Percentiles rank a stretch among this genome's conserved stretches.
phyloP scores from a whole-genome alignment of 352 stramenopile genomes.

The Phytopythium kandeliae region DNA sequence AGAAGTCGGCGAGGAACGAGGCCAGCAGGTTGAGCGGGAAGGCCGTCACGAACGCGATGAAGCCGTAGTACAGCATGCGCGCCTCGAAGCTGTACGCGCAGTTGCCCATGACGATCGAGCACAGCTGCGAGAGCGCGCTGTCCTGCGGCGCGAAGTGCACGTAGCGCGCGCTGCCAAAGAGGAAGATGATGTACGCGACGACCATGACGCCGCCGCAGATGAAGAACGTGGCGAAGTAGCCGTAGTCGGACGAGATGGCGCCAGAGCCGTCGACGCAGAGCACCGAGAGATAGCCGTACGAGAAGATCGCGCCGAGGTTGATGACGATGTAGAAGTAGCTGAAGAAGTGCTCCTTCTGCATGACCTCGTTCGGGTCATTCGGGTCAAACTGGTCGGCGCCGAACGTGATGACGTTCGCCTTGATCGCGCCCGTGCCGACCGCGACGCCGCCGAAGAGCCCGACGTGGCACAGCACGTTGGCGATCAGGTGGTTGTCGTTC shows the following conservation, averaged over 20 bases:
- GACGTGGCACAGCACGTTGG: conserved; percentile 66
- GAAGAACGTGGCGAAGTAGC: conserved; percentile 87
- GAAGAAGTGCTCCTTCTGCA: conserved; percentile 86
- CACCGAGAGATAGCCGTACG: conserved; percentile 87
- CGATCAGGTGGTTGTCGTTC: conserved; percentile 34
- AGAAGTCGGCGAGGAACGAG: conserved; percentile 55
- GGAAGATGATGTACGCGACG: conserved; percentile 64
- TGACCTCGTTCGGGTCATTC: conserved; percentile 73
- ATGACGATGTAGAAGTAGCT: conserved; percentile 92
- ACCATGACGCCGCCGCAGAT: conserved; percentile 83
- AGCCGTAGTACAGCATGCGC: conserved; percentile 71
- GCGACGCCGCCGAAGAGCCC: conserved; percentile 73
- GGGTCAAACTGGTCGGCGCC: conserved; percentile 85
- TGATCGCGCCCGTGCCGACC: conserved; percentile 79
- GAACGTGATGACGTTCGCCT: conserved; percentile 85
- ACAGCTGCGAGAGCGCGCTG: conserved; percentile 70
- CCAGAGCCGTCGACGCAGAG: conserved; percentile 83
- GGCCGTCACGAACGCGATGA: conserved; percentile 53
- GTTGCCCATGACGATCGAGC: conserved; percentile 69
- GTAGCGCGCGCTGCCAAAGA: conserved; percentile 52
- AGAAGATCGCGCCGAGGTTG: conserved; percentile 89
- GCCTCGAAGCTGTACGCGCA: conserved; percentile 72
- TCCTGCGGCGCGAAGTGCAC: conserved; percentile 73
- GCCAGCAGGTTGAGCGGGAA: conserved; percentile 76
- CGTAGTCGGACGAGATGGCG: conserved; percentile 68